These are phyloP conservation scores for Exophiala oligosperma DNA, from an alignment of 2,329 filamentous ascomycete species.

Conservation along the genomic window DNA sequence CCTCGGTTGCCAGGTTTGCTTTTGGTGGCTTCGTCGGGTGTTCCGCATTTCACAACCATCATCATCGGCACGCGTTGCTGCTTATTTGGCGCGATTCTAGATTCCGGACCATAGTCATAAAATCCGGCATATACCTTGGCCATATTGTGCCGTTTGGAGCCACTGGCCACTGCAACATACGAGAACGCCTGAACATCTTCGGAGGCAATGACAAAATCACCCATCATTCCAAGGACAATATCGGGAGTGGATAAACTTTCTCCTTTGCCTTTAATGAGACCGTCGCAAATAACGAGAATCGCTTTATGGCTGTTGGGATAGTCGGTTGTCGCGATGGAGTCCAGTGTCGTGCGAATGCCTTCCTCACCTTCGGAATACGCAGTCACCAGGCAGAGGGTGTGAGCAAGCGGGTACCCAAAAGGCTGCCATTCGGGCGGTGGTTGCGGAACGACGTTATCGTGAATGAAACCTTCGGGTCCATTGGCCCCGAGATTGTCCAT, in stretches of 20 bases:
- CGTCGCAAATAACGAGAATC: conserved; percentile 94
- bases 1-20: conserved; percentile 95
- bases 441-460: conserved; percentile 92
- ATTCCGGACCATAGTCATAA: conserved; percentile 89
- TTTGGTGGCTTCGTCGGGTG: conserved; percentile 76
- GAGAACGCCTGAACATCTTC: conserved; percentile 88
- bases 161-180: conserved; percentile 93
- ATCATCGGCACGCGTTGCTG: conserved; percentile 99
- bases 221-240: conserved; percentile 89
- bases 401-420: conserved; percentile 90
- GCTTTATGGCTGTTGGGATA: conserved; percentile 99
- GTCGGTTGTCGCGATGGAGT: conserved; percentile 95
- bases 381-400: conserved; percentile 91
- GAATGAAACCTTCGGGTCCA: conserved; percentile 91
- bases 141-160: conserved; percentile 99
- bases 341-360: conserved; percentile 87
- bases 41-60: conserved; percentile 92
- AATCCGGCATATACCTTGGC: conserved; percentile 97
- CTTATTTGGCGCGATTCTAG: conserved; percentile 75
- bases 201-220: conserved; percentile 75
- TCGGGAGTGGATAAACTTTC: conserved; percentile 86
- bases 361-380: conserved; percentile 95
- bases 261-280: conserved; percentile 94
- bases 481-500: conserved; percentile 66
- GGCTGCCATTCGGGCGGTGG: conserved; percentile 97